Conservation (phyloP, 2,329 filamentous ascomycete species). For the Botryotinia narcissicola region DNA sequence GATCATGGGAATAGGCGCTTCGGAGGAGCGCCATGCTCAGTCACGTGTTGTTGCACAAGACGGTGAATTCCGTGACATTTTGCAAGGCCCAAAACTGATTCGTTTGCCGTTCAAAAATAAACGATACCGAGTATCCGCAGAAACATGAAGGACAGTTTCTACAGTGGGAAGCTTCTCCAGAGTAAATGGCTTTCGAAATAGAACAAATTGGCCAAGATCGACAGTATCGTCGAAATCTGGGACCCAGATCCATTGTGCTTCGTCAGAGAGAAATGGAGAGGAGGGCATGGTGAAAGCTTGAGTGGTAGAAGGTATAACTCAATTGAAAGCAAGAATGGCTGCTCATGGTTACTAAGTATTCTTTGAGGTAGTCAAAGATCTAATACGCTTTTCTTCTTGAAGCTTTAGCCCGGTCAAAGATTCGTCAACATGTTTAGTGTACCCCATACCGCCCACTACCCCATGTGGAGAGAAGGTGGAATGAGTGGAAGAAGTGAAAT, state of each 20-base stretch:
- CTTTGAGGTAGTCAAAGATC: background rate
- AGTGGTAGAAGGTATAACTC: background rate
- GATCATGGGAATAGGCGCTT: too few relatives aligned
- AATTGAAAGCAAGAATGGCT: background rate
- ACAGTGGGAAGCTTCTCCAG: background rate
- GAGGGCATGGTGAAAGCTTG: background rate
- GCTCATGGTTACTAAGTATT: background rate
- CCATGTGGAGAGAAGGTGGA: background rate
- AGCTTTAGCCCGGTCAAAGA: background rate
- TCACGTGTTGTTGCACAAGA: too few relatives aligned
- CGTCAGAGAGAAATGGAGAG: background rate
- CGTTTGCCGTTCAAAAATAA: conserved; percentile 9
- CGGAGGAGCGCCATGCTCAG: too few relatives aligned
- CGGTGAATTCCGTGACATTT: too few relatives aligned
- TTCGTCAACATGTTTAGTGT: background rate
- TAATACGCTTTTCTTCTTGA: background rate
- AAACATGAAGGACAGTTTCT: background rate
- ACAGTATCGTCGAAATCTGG: background rate
- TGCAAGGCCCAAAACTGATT: conserved; percentile 13
- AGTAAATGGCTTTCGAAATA: background rate
- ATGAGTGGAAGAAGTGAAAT: background rate
- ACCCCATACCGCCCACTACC: background rate
- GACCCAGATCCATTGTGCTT: background rate
- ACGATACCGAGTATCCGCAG: conserved; percentile 7
- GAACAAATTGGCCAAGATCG: background rate